Base-by-base conservation (phyloP, 176 grass and related monocot species). In the Rhipidocladum racemiflorum region DNA sequence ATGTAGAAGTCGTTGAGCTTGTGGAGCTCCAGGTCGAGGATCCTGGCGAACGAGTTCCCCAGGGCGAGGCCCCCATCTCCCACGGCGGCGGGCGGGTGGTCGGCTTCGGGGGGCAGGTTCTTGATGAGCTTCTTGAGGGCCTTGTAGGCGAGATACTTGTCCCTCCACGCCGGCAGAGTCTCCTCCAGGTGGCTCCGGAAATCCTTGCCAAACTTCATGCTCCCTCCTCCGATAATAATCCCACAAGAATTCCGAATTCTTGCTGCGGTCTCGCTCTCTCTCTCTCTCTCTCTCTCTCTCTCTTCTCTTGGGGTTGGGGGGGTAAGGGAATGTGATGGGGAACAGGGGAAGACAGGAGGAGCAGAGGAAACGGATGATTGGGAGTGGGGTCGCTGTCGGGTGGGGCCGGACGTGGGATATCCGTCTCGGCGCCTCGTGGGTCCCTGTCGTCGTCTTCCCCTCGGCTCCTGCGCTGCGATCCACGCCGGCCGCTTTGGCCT, bases 1-100 rank as follows among this genome's bases (percentile, higher is more conserved):
- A 98, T 91, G 81, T 93, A 98, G 88, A 98, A 95, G 50, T 98
- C 96, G 81, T 98, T 98, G 77, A 95, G 85, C 85, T 95, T 98
- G 27, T 95, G 79, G 12, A 98, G 88, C 87, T 98, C 96, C 56
- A 89, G 68, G 68, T 98, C 85, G 66, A 98, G 89, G 83, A 95
- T 68, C 10, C 89, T 32, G 46, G 94, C 86, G 82, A 98, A 98
- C 88, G 88, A 91, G 84, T 91, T 81, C 45, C 91, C 88, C 20
- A 92, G 89, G 11, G 30, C 81, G 12, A 66, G 63, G 77, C 68
- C 71, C 68, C 56, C 83, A 21, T 54, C 63, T 3, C 64, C 84
- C 29, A 11, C 48, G 30, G 44, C 0, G 28, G 68, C 4, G 27
- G 21, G 39, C 10, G 81, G 61, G 1, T 63, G 76, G 35, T 43